Evolutionary conservation across 352 stramenopile genomes (phyloP), one percentile per base, ranked within the genome.

Genomic region (Phytophthora pinifolia): DNA sequence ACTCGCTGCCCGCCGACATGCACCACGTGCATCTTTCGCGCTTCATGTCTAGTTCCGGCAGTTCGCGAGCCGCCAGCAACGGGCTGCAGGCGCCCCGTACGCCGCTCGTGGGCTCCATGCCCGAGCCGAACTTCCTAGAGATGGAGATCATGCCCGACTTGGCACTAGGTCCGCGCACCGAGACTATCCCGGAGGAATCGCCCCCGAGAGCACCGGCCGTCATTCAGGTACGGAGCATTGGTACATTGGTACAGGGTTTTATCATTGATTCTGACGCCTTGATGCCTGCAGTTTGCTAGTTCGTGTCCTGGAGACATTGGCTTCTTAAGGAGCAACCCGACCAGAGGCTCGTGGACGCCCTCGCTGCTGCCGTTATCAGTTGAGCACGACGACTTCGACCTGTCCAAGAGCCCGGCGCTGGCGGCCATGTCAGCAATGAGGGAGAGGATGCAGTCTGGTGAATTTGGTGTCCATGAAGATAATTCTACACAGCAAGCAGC

Each of bases 261-360:
- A 18, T 60, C 15, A 41, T 43, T 43, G 49, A 27, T 53, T 49
- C 18, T 53, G n/a, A 34, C 13, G 8, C 38, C 9, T 47, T 35
- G 47, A 20, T 37, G 12, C 31, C 4, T 47, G 32, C 44, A 88
- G 63, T 85, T 89, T 68, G 74, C 79, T 20, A 88, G 73, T 29
- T 89, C 79, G 18, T 89, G 79, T 56, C 79, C 79, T 0, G 75
- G 68, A 8, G 71, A 89, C 57, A 79, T 89, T 58, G 74, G 72
- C 20, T 87, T 78, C 57, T 65, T 87, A 29, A 63, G 70, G 22
- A 56, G 59, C 30, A 75, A 75, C 14, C 50, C 65, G 0, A 59
- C 70, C 31, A 64, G 70, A 46, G 54, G 54, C 27, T 76, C 72
- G 2, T 87, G 79, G 79, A 71, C 48, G 36, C 65, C 65, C 43